A percentile compares a stretch with the other conserved stretches of the same genome.
Evolutionary conservation across 1,284 basidiomycete species (phyloP).

Genomic region (Trichosporon coremiiforme): DNA sequence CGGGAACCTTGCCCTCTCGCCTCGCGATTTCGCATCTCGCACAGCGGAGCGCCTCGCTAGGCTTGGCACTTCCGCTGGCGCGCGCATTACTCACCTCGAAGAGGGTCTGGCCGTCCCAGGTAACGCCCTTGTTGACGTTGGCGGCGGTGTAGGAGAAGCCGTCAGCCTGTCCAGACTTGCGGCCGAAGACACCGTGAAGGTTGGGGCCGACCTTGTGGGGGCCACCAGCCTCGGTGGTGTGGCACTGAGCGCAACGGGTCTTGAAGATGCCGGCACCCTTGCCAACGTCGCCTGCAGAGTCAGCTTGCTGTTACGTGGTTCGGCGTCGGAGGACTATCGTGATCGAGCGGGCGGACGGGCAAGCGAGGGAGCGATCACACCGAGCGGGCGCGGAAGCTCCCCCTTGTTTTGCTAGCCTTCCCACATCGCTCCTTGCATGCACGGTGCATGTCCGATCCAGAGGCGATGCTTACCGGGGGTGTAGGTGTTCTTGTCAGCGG

Average conservation of each 20-base stretch:
- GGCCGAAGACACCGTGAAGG: conserved; percentile 84
- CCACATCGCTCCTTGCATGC: not conserved
- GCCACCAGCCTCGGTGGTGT: conserved; percentile 82
- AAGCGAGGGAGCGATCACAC: not conserved
- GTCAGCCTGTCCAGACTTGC: conserved; percentile 83
- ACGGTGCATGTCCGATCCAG: no score
- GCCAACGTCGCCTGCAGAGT: conserved; percentile 69
- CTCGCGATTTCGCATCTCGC: not conserved
- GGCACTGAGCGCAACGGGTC: conserved; percentile 97
- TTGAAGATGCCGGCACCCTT: conserved; percentile 78
- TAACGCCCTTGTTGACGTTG: conserved; percentile 92
- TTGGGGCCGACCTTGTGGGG: conserved; percentile 78
- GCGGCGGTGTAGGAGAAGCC: conserved; percentile 93
- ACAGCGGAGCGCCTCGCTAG: not conserved
- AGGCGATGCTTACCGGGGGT: conserved; percentile 27
- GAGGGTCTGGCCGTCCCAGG: conserved; percentile 62
- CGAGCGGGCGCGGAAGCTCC: not conserved
- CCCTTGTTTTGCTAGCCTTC: not conserved
- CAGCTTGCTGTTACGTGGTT: conserved; percentile 16
- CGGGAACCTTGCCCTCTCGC: no score
- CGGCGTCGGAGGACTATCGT: not conserved
- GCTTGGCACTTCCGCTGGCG: not conserved
- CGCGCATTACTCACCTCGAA: conserved; percentile 44
- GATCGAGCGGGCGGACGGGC: not conserved
- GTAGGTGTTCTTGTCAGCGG: conserved; percentile 28